Conservation (phyloP, 495 filamentous ascomycete species). For the Penicillium atrosanguineum region DNA sequence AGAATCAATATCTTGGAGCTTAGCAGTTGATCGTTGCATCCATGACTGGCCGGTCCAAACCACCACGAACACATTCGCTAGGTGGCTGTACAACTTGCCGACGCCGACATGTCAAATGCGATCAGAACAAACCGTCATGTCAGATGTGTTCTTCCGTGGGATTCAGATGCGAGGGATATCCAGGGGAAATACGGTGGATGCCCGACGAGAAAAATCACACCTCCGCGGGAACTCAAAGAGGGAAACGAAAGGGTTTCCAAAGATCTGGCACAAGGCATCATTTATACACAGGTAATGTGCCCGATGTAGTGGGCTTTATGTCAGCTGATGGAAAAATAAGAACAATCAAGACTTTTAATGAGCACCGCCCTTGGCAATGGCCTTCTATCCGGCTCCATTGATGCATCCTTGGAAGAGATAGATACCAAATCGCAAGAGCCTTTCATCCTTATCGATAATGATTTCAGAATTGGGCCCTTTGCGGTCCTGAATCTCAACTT, state of each 20-base stretch:
- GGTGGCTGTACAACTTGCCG: background rate
- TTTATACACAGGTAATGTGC: too few species aligned
- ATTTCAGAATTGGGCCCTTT: conserved; percentile 23
- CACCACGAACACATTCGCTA: background rate
- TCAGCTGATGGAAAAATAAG: too few species aligned
- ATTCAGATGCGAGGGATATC: conserved; percentile 22
- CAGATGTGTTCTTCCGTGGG: conserved; percentile 19
- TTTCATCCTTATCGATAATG: background rate
- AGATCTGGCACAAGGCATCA: too few species aligned
- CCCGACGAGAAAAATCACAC: background rate
- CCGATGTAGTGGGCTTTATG: too few species aligned
- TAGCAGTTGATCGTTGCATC: too few species aligned
- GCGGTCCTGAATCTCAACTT: conserved; percentile 21
- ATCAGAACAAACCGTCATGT: conserved; percentile 33
- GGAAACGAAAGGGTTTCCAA: background rate
- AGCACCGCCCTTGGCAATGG: too few species aligned
- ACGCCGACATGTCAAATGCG: conserved; percentile 24
- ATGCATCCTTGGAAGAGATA: too few species aligned
- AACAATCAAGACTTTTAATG: too few species aligned
- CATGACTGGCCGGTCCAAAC: too few species aligned
- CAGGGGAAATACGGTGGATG: conserved; percentile 24
- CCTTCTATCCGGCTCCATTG: too few species aligned
- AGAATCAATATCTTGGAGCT: too few species aligned
- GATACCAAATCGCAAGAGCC: too few species aligned
- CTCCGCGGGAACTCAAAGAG: background rate